Base-by-base conservation (phyloP, 768 basidiomycete species). In the Dictyophora rubrovolvata region DNA sequence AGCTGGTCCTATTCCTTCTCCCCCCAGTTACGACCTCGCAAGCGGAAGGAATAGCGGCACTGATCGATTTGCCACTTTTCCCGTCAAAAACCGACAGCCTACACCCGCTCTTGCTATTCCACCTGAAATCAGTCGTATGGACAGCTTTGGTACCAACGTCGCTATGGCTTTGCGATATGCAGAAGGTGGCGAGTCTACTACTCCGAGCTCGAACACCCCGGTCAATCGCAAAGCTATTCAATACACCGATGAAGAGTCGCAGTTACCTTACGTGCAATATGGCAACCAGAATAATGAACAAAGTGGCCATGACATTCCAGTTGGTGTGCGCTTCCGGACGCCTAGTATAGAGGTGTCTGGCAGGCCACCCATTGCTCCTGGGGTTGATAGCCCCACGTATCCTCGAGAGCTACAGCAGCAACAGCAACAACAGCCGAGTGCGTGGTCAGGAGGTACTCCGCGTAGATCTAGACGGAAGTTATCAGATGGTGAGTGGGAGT, bases 31-130 rank as follows among this genome's bases (percentile, higher is more conserved):
- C 28, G 61, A 48, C 48, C 37, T 42, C 17, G 34, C 47, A 6
- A 28, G 33, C 6, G 59, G 46, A 22, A 23, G 49, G 0, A 22
- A 10, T 46, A 33, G 46, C 16, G 56, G 59, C 12, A 63, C 77
- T 1, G 78, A 78, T 0, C 76, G 82, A 16, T 88, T 86, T 64
- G 82, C 83, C 22, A 89, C 87, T 1, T 81, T 87, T 70, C 86
- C 85, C 0, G 76, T 79, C 35, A 62, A 61, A n/a, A 33, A 17
- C 3, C 49, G 57, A 14, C 33, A 14, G 23, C 37, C 37, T 22
- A 35, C 55, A 12, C 34, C 18, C 21, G 14, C 18, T 22, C 2
- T 36, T n/a, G 7, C 46, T 3, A 28, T 28, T 1, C n/a, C 46
- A n/a, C 18, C 42, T n/a, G 57, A 36, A 16, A 10, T 42, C 12